Conservation (phyloP, 2,329 filamentous ascomycete genomes). For the Fusarium oligoseptatum region DNA sequence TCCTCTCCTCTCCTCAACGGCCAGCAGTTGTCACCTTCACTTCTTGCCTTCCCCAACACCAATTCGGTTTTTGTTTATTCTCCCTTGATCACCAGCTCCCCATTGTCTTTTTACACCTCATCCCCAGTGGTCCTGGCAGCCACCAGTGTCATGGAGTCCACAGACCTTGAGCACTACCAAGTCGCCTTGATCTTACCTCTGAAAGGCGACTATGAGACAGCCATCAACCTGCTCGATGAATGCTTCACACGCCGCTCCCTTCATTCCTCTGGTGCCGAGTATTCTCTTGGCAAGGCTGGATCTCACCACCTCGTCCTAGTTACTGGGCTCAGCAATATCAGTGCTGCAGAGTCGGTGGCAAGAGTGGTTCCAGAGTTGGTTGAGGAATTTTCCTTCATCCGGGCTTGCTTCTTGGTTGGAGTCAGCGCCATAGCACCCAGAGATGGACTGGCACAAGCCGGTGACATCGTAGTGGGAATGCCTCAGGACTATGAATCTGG, state of each 20-base stretch:
- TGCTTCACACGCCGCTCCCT: rapidly evolving
- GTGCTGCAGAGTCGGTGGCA: rapidly evolving
- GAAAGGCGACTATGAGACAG: not conserved
- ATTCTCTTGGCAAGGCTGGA: not conserved
- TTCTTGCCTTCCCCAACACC: not conserved
- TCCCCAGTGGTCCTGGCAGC: not conserved
- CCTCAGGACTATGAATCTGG: not conserved
- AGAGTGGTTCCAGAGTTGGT: not conserved
- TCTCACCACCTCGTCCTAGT: not conserved
- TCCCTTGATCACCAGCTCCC: not conserved
- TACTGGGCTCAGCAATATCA: rapidly evolving
- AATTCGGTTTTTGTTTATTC: not conserved
- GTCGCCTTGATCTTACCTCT: not conserved
- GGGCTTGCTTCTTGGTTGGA: constrained; percentile 3
- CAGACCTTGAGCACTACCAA: rapidly evolving
- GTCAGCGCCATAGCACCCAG: rapidly evolving
- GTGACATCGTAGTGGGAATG: constrained; percentile 6
- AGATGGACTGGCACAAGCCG: not conserved
- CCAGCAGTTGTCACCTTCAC: not conserved
- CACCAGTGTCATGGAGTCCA: not conserved
- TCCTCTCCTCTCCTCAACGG: not conserved
- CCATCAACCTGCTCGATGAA: not conserved
- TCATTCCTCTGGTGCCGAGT: not conserved
- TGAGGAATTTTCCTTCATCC: rapidly evolving
- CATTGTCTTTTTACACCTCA: not conserved